phyloP scores from a whole-genome alignment of 192 early-diverging fungal species.

The Entomortierella beljakovae region DNA sequence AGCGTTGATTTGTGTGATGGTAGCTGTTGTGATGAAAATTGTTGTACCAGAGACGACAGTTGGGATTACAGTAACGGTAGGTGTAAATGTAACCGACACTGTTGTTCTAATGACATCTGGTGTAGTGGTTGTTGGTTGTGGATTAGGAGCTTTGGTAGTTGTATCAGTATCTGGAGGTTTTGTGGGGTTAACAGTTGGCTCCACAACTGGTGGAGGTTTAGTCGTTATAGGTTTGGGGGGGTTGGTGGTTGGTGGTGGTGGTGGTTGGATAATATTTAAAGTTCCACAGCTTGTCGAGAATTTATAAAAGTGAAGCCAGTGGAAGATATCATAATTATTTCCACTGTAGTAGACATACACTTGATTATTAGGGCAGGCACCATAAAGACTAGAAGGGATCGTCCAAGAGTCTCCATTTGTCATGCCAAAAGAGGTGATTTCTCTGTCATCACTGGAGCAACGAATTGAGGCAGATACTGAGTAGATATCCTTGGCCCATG shows the following conservation, averaged over 20 bases:
- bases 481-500: constrained; percentile 15
- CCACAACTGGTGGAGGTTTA: neutral
- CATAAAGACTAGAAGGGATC: constrained; percentile 9
- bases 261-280: constrained; percentile 12
- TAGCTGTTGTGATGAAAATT: constrained; percentile 9
- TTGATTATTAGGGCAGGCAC: constrained; percentile 9
- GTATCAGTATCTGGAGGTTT: neutral
- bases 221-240: constrained; percentile 4
- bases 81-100: neutral
- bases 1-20: neutral
- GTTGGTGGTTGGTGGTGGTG: constrained; percentile 15
- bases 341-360: constrained; percentile 30
- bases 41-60: constrained; percentile 39
- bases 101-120: neutral
- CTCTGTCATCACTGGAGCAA: constrained; percentile 10
- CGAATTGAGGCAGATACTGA: constrained; percentile 21
- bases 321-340: constrained; percentile 10
- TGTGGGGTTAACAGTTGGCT: neutral
- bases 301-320: neutral
- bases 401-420: constrained; percentile 26
- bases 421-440: constrained; percentile 8
- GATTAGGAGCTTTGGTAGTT: neutral
- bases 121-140: constrained; percentile 3
- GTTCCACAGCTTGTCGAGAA: constrained; percentile 13
- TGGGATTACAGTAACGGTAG: neutral